Base-by-base conservation (phyloP, 768 basidiomycete genomes). In the Serendipita sp. region DNA sequence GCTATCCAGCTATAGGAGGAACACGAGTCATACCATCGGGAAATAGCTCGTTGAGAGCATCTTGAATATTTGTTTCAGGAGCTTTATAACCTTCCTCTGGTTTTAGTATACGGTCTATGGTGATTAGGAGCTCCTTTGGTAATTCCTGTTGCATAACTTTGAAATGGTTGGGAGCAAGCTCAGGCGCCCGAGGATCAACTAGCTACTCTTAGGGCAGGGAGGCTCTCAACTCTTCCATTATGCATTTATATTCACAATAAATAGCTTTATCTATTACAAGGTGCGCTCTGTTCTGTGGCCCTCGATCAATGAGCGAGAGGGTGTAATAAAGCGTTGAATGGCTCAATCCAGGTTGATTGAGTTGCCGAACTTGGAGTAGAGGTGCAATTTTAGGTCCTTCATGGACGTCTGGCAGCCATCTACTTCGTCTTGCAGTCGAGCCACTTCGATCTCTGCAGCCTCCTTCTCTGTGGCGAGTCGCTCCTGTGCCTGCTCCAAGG, bases 291-390 rank as follows among this genome's bases (percentile, higher is more conserved):
- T 1, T n/a, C 16, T 8, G 18, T 8, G 7, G 48, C 16, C 13
- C 13, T 7, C 48, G n/a, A 51, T 51, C 2, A 32, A 16, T 51
- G 48, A n/a, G 30, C 48, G n/a, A 13, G 2, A 1, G 7, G 38
- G 13, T 41, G 38, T 7, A 41, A 2, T 41, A 7, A 5, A 13
- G 38, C 38, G 38, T 13, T 41, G 38, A 41, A 7, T 41, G 38
- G 7, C 5, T 71, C 89, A 89, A 72, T 95, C 92, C 53, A 96
- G 81, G 73, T 96, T 96, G 74, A 95, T 95, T 45, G 92, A 88
- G 46, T 80, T 83, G 18, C 93, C 93, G 72, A 97, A 97, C 75
- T 93, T 94, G 32, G 89, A 89, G 71, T 96, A 96, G 64, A 93
- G 72, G 0, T 78, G 71, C 46, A 87, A 80, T 72, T 93, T 93